These are phyloP conservation scores for Dacryopinax spathularia DNA, from an alignment of 768 basidiomycete genomes.

Conservation along the genomic window DNA sequence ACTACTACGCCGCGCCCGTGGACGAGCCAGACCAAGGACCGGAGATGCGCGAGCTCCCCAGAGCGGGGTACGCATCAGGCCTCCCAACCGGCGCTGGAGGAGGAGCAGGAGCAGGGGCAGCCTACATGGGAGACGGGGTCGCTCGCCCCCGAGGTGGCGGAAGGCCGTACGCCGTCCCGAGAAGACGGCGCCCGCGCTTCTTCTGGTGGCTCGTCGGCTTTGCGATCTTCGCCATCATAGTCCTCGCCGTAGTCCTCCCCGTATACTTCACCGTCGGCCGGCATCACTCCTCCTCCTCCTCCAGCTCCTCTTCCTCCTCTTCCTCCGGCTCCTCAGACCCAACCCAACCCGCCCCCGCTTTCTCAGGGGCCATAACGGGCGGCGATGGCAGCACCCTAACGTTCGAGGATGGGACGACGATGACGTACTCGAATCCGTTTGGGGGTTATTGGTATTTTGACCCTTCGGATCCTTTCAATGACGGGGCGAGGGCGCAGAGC, in stretches of 20 bases:
- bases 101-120: no score
- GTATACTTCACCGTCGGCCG: constrained; percentile 14
- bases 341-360: background rate
- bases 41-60: background rate
- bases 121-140: no score
- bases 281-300: background rate
- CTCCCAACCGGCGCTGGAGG: background rate
- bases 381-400: constrained; percentile 55
- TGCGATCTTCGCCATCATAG: constrained; percentile 8
- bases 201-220: constrained; percentile 6
- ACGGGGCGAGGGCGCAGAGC: constrained; percentile 55
- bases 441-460: constrained; percentile 49
- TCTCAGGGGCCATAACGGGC: constrained; percentile 32
- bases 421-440: constrained; percentile 64
- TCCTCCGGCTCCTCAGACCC: background rate
- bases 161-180: no score
- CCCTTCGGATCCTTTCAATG: constrained; percentile 60
- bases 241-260: constrained; percentile 14
- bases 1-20: background rate
- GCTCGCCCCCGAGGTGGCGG: no score
- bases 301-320: background rate
- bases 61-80: background rate
- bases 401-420: constrained; percentile 50
- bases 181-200: no score
- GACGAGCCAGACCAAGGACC: no score